These are phyloP conservation scores for Cytospora schulzeri DNA, from an alignment of 2,329 filamentous ascomycete species.

Conservation along the genomic window DNA sequence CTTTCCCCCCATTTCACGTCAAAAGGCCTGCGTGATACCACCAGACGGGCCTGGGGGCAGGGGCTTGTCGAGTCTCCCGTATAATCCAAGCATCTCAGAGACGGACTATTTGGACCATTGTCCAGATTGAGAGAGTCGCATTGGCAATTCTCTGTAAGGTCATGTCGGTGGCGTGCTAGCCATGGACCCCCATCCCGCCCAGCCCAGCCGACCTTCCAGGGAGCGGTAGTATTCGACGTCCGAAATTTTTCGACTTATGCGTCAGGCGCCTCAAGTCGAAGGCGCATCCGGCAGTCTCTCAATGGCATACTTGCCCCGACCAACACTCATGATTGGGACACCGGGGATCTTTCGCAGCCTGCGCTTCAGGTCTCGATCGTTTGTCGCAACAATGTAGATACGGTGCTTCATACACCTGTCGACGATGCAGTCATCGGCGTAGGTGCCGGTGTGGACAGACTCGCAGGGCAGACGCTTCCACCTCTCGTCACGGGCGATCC, in stretches of 20 bases:
- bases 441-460: slow-evolving; percentile 73
- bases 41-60: neutral
- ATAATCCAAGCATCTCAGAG: neutral
- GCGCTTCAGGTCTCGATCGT: slow-evolving; percentile 79
- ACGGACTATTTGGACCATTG: neutral
- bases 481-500: slow-evolving; percentile 85
- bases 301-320: slow-evolving; percentile 89
- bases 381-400: slow-evolving; percentile 76
- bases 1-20: neutral
- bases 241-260: neutral
- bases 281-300: slow-evolving; percentile 87
- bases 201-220: neutral
- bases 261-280: slow-evolving; percentile 53
- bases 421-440: slow-evolving; percentile 68
- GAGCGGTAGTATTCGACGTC: neutral
- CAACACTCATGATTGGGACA: slow-evolving; percentile 78
- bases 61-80: neutral
- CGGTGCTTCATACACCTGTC: slow-evolving; percentile 73
- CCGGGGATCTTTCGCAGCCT: slow-evolving; percentile 72
- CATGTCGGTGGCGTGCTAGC: neutral
- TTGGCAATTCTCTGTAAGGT: neutral
- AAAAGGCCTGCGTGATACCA: neutral
- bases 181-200: neutral
- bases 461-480: slow-evolving; percentile 86
- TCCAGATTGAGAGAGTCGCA: neutral